Percentiles rank a stretch among this genome's conserved stretches.
Evolutionary conservation across 2,329 filamentous ascomycete species (phyloP).

Genomic region (Epichloe sp.): DNA sequence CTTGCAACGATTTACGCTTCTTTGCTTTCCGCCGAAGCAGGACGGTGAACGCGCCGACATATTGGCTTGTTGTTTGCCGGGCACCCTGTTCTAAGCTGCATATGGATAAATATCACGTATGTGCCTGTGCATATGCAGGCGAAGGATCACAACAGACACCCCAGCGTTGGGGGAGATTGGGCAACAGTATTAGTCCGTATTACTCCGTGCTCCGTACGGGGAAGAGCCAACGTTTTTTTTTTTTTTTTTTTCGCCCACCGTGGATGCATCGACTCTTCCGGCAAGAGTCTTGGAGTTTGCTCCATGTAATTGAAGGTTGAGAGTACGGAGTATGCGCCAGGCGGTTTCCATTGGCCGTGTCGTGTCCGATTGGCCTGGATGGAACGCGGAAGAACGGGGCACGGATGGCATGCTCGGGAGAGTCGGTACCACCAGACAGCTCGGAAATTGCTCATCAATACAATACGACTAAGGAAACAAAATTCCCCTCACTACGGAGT

Average conservation of each 20-base stretch:
- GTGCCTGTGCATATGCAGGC: too few relatives aligned
- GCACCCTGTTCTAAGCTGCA: background rate
- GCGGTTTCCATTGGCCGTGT: background rate
- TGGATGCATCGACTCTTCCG: too few relatives aligned
- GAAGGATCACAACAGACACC: too few relatives aligned
- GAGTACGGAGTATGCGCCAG: too few relatives aligned
- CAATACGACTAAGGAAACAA: background rate
- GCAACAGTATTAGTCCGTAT: too few relatives aligned
- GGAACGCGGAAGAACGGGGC: background rate
- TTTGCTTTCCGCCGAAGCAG: background rate
- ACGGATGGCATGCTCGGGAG: background rate
- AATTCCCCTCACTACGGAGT: too few relatives aligned
- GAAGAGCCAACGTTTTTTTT: too few relatives aligned
- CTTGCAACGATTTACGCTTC: constrained; percentile 2
- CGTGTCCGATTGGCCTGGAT: background rate
- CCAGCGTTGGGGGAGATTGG: too few relatives aligned
- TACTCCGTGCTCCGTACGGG: too few relatives aligned
- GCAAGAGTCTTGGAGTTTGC: too few relatives aligned
- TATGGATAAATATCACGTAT: background rate
- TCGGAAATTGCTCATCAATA: background rate
- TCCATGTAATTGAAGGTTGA: too few relatives aligned
- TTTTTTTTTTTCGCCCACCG: too few relatives aligned
- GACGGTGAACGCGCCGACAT: background rate
- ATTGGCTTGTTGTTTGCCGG: background rate
- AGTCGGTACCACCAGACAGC: background rate